These are phyloP conservation scores for Citrullus amarus DNA, from an alignment of 306 rosid species.

Conservation along the genomic window DNA sequence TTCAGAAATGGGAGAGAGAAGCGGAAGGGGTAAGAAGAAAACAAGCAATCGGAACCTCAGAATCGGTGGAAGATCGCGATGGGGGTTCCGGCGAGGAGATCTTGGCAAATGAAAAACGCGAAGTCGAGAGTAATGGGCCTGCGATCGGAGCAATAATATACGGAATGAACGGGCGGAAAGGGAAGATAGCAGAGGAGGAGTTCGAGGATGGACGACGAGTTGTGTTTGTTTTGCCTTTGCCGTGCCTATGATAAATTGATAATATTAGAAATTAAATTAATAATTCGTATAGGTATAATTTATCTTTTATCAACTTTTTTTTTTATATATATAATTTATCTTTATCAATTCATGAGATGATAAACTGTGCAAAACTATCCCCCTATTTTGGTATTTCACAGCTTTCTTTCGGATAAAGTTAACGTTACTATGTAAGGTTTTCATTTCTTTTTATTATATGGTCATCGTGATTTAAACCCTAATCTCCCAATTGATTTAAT, in stretches of 20 bases:
- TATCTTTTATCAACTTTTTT: too few species aligned
- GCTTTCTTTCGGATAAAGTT: neutral
- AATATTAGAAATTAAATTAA: neutral
- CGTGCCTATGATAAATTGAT: neutral
- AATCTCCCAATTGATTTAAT: neutral
- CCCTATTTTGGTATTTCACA: neutral
- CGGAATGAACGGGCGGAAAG: neutral
- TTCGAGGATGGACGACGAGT: constrained; percentile 13
- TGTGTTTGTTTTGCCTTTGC: neutral
- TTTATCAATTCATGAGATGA: neutral
- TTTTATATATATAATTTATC: too few species aligned
- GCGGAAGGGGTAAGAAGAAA: neutral
- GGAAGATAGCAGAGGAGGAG: constrained; percentile 10
- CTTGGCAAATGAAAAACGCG: constrained; percentile 18
- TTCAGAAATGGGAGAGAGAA: neutral
- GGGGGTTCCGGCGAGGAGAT: constrained; percentile 22
- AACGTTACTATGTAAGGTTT: neutral
- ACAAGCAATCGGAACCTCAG: neutral
- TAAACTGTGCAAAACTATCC: neutral
- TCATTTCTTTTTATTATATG: too few species aligned
- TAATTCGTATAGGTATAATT: too few species aligned
- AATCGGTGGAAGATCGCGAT: constrained; percentile 14
- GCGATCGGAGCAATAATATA: constrained; percentile 27
- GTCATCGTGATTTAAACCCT: neutral
- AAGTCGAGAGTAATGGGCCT: constrained; percentile 15